A percentile compares a stretch with the other conserved stretches of the same genome.
These are phyloP conservation scores for Diaporthe aspalathi DNA, from an alignment of 2,329 filamentous ascomycete species.

Conservation along the genomic window DNA sequence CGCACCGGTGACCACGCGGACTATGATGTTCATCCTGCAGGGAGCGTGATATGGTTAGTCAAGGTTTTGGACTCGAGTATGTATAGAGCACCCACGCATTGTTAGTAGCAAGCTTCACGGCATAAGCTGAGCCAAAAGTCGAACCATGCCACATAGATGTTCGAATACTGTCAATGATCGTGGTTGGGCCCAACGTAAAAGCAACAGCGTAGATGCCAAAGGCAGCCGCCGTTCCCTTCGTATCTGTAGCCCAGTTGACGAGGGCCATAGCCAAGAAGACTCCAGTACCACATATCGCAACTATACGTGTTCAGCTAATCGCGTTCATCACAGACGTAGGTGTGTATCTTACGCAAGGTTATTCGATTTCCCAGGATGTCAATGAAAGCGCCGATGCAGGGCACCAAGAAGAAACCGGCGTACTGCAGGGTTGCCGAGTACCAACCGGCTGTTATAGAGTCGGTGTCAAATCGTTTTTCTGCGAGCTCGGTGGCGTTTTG, in stretches of 20 bases:
- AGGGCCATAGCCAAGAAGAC: slow-evolving; percentile 66
- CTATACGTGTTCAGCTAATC: slow-evolving; percentile 49
- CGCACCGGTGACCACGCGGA: slow-evolving; percentile 66
- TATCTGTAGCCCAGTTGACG: slow-evolving; percentile 61
- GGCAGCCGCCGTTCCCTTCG: slow-evolving; percentile 65
- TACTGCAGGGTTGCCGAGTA: slow-evolving; percentile 69
- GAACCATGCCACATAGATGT: slow-evolving; percentile 70
- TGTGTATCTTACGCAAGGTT: neutral
- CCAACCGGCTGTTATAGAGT: slow-evolving; percentile 68
- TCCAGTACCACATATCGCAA: slow-evolving; percentile 58
- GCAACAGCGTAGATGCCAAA: slow-evolving; percentile 72
- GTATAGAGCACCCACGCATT: slow-evolving; percentile 50
- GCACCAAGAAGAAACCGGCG: slow-evolving; percentile 67
- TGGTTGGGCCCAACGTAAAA: slow-evolving; percentile 64
- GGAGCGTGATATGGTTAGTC: neutral
- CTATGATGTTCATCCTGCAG: slow-evolving; percentile 67
- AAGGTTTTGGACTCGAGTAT: too few relatives aligned
- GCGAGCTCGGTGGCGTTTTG: slow-evolving; percentile 72
- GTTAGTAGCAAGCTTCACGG: slow-evolving; percentile 71
- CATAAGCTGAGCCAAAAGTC: slow-evolving; percentile 70
- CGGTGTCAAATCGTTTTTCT: slow-evolving; percentile 68
- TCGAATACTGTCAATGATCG: slow-evolving; percentile 70
- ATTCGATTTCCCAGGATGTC: slow-evolving; percentile 65
- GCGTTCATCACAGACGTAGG: too few relatives aligned
- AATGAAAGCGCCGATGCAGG: slow-evolving; percentile 65